Conservation (phyloP, 495 filamentous ascomycete species). For the Durotheca rogersii region DNA sequence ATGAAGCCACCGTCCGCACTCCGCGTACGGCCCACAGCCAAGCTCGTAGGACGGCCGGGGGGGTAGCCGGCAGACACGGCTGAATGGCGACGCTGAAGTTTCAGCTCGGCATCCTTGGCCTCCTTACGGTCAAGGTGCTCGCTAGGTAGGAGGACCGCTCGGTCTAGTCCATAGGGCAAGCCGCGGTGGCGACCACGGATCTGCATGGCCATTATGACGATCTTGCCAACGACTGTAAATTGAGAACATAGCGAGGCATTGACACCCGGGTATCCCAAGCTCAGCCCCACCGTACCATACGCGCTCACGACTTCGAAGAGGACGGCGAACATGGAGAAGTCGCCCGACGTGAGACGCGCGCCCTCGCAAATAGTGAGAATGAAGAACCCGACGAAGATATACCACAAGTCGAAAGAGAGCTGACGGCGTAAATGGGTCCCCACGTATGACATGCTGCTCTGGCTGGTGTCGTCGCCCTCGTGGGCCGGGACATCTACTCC, state of each 20-base stretch:
- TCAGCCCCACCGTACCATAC: slow-evolving; percentile 92
- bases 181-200: slow-evolving; percentile 90
- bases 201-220: slow-evolving; percentile 92
- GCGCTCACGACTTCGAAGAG: slow-evolving; percentile 91
- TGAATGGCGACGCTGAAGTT: slow-evolving; percentile 57
- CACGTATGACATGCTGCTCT: slow-evolving; percentile 72
- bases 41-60: slow-evolving; percentile 15
- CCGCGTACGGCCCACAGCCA: slow-evolving; percentile 28
- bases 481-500: slow-evolving; percentile 62
- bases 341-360: slow-evolving; percentile 51
- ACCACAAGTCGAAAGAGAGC: slow-evolving; percentile 94
- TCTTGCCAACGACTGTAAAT: slow-evolving; percentile 78
- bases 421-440: slow-evolving; percentile 85
- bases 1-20: slow-evolving; percentile 37
- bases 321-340: slow-evolving; percentile 77
- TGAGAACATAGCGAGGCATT: slow-evolving; percentile 79
- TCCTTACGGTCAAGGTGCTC: slow-evolving; percentile 74
- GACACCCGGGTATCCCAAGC: slow-evolving; percentile 71
- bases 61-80: slow-evolving; percentile 46
- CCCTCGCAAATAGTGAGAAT: slow-evolving; percentile 85
- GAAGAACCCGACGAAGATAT: slow-evolving; percentile 85
- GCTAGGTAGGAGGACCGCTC: slow-evolving; percentile 80
- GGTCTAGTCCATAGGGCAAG: slow-evolving; percentile 86
- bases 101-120: slow-evolving; percentile 56
- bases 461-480: slow-evolving; percentile 43